Conservation (phyloP, 1,284 basidiomycete species). For the Tylopilus microsporus region DNA sequence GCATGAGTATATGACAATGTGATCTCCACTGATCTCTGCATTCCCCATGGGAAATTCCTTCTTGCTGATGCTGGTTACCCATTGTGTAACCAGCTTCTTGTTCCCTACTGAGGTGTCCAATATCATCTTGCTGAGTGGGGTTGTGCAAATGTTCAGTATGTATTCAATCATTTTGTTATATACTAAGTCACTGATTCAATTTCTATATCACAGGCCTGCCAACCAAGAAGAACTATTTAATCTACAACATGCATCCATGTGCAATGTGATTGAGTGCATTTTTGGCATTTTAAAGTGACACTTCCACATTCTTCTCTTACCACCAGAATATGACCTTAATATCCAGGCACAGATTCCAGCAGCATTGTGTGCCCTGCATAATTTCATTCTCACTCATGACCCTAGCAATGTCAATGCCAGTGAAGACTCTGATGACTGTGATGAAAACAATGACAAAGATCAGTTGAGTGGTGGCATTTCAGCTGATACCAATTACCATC, state of each 20-base stretch:
- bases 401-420: too few relatives aligned
- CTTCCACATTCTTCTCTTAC: neutral
- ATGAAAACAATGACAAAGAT: too few relatives aligned
- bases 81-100: neutral
- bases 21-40: neutral
- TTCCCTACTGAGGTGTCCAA: neutral
- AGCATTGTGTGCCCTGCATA: neutral
- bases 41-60: neutral
- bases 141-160: neutral
- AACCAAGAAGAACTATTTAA: too few relatives aligned
- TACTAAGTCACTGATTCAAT: too few relatives aligned
- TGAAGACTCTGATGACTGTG: too few relatives aligned
- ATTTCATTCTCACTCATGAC: neutral
- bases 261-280: constrained; percentile 39
- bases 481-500: too few relatives aligned
- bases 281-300: constrained; percentile 39
- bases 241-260: constrained; percentile 29
- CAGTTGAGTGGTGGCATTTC: too few relatives aligned
- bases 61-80: neutral
- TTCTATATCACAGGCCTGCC: too few relatives aligned
- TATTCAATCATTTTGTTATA: too few relatives aligned
- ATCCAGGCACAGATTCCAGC: neutral
- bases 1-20: neutral
- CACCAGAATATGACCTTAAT: neutral
- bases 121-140: neutral